Evolutionary conservation across 345 rosid species (phyloP).

Genomic region (Brassica rapa): DNA sequence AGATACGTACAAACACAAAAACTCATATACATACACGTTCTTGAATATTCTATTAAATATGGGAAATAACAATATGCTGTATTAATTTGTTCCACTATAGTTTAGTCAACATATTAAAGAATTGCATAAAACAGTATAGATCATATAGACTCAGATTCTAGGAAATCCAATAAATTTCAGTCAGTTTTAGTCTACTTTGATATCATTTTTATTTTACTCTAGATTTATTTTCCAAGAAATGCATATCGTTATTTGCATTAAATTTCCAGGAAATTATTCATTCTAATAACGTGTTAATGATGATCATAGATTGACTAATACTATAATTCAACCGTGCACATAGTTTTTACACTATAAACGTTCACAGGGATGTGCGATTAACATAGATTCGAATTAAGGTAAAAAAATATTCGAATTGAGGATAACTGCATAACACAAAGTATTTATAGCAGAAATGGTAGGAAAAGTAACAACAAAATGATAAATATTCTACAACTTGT

Average conservation of each 20-base stretch:
- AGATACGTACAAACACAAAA: conserved; percentile 20
- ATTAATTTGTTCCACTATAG: not conserved
- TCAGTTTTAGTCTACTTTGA: not conserved
- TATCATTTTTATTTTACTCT: not conserved
- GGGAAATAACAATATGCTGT: not conserved
- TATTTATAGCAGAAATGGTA: not conserved
- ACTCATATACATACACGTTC: not conserved
- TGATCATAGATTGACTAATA: not conserved
- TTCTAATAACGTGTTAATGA: not conserved
- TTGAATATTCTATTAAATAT: not conserved
- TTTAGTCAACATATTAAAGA: not conserved
- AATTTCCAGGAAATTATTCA: not conserved
- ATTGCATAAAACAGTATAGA: not conserved
- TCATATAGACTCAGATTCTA: not conserved
- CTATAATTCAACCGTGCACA: not conserved
- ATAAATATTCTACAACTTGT: not conserved
- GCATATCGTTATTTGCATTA: not conserved
- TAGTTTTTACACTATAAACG: not conserved
- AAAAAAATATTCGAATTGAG: not conserved
- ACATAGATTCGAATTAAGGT: not conserved
- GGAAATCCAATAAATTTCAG: not conserved
- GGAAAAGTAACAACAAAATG: not conserved
- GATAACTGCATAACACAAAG: not conserved
- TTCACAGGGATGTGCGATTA: not conserved
- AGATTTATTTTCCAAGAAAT: not conserved